Evolutionary conservation across 192 early-diverging fungal genomes (phyloP).

Genomic region (Mortierella antarctica): DNA sequence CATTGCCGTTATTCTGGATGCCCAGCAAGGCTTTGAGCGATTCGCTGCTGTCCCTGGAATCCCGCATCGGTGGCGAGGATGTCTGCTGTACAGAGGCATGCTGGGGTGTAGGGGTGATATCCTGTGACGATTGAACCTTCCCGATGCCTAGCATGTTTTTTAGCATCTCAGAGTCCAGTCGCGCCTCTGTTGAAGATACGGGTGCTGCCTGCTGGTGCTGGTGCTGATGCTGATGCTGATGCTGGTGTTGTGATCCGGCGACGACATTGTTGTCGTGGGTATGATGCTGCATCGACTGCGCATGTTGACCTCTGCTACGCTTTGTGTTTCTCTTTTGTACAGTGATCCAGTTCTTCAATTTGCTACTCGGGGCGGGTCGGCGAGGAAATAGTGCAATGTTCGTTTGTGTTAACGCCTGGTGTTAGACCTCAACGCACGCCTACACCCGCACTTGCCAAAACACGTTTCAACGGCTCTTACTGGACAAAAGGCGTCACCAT

Average conservation of each 20-base stretch:
- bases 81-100: not conserved
- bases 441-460: not conserved
- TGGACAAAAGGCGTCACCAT: conserved; percentile 80
- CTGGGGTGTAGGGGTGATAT: conserved; percentile 1
- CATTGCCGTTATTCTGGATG: conserved; percentile 11
- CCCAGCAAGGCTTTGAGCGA: conserved; percentile 39
- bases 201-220: conserved; percentile 6
- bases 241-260: not conserved
- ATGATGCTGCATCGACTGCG: conserved; percentile 6
- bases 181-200: conserved; percentile 24
- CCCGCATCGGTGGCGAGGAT: not conserved
- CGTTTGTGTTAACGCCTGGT: not conserved
- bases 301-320: conserved; percentile 19
- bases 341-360: conserved; percentile 48
- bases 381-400: not conserved
- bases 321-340: conserved; percentile 25
- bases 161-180: conserved; percentile 31
- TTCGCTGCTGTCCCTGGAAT: conserved; percentile 21
- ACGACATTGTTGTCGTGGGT: conserved; percentile 17
- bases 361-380: conserved; percentile 10
- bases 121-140: not conserved
- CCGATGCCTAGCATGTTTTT: conserved; percentile 56
- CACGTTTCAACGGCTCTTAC: conserved; percentile 29
- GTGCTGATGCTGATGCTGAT: not conserved
- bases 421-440: not conserved